Base-by-base conservation (phyloP, 306 rosid genomes). In the Lupinus albus region DNA sequence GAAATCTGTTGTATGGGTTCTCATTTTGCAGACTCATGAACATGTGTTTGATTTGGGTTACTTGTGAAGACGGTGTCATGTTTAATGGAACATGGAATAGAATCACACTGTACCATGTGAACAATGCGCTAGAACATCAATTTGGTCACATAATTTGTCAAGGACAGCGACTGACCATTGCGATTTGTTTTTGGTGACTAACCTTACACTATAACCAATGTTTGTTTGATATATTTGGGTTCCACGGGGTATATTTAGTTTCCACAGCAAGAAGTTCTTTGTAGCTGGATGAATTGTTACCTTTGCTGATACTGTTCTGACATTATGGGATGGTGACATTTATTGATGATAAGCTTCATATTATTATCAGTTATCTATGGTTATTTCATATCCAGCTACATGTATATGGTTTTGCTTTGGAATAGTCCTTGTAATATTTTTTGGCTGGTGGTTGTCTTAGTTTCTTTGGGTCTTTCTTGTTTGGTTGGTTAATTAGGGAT, bases 1-100 rank as follows among this genome's bases (percentile, higher is more conserved):
- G 52, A 56, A 59, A 72, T 75, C 72, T 50, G 59, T 70, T 78
- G 79, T 75, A n/a, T 61, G 78, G 78, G 64, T 85, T 77, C 74
- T 72, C 73, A 44, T 84, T 64, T 73, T 78, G 67, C 79, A 6
- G 68, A 42, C 84, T 69, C 77, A 10, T 65, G 83, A 77, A 63
- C 39, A 68, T 69, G 38, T 68, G 76, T 80, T 78, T 85, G 79
- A 64, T 69, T 56, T 67, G 72, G 70, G 73, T 61, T 67, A 61
- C 67, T 35, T 69, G 48, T 76, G 84, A 79, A 68, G 75, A 39
- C 47, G 42, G 48, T 51, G 64, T 81, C 77, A 36, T 53, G 72
- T 79, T 54, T 70, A 63, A 69, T 50, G 62, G 70, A 71, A 75
- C 41, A 44, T 74, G 71, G 59, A 48, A 21, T 78, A 48, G 68